A percentile compares a stretch with the other conserved stretches of the same genome.
These are phyloP conservation scores for Aspergillus heteromorphus DNA, from an alignment of 495 filamentous ascomycete genomes.

Conservation along the genomic window DNA sequence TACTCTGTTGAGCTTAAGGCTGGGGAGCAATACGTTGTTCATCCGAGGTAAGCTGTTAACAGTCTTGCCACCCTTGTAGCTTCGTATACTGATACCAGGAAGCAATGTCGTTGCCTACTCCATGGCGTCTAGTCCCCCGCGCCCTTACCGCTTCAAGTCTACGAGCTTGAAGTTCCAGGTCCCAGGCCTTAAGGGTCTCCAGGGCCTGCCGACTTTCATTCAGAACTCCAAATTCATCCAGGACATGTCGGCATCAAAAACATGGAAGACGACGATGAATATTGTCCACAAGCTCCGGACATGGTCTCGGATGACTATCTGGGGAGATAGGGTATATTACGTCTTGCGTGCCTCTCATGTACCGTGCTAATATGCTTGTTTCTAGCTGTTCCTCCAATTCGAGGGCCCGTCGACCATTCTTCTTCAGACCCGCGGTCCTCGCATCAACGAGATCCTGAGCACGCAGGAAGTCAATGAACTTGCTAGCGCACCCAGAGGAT, in stretches of 20 bases:
- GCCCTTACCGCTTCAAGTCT: slow-evolving; percentile 79
- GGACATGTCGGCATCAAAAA: slow-evolving; percentile 59
- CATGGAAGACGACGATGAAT: slow-evolving; percentile 61
- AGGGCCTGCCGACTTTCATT: slow-evolving; percentile 48
- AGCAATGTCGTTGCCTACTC: slow-evolving; percentile 89
- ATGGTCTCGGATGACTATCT: slow-evolving; percentile 73
- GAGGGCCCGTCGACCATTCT: slow-evolving; percentile 78
- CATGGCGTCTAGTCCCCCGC: slow-evolving; percentile 63
- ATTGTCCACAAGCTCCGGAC: slow-evolving; percentile 63
- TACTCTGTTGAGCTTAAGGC: slow-evolving; percentile 73
- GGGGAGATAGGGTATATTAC: slow-evolving; percentile 72
- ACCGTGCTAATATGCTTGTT: slow-evolving; percentile 5
- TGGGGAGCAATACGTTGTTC: slow-evolving; percentile 81
- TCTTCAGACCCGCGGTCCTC: slow-evolving; percentile 73
- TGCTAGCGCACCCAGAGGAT: slow-evolving; percentile 55
- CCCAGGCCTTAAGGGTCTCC: slow-evolving; percentile 53
- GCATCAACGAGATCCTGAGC: slow-evolving; percentile 70
- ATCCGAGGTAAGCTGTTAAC: slow-evolving; percentile 60
- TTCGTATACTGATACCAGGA: slow-evolving; percentile 15
- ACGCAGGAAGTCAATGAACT: slow-evolving; percentile 78
- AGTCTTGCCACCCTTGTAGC: neutral
- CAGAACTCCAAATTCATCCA: slow-evolving; percentile 65
- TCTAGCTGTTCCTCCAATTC: slow-evolving; percentile 79
- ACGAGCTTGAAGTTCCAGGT: slow-evolving; percentile 72
- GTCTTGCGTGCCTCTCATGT: neutral